phyloP scores from a whole-genome alignment of 768 basidiomycete genomes.

The Pleurotus cornucopiae region DNA sequence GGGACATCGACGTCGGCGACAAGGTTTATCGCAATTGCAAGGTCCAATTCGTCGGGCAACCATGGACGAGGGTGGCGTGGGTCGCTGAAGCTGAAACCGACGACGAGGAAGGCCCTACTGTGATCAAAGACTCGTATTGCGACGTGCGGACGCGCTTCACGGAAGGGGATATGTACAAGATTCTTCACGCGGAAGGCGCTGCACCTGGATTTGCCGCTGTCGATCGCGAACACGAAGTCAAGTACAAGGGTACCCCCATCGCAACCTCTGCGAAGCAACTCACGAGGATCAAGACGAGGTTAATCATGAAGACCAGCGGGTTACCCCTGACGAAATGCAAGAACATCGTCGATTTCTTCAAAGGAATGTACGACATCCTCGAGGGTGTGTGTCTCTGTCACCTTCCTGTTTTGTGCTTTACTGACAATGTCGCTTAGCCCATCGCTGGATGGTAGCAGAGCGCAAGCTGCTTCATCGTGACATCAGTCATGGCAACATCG shows the following conservation, averaged over 20 bases:
- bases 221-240: neutral
- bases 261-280: neutral
- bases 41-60: neutral
- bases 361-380: constrained; percentile 7
- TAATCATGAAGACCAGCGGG: neutral
- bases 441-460: neutral
- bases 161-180: neutral
- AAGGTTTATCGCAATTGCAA: neutral
- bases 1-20: neutral
- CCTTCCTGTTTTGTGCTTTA: neutral
- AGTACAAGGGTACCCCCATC: neutral
- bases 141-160: neutral
- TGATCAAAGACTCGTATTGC: constrained; percentile 5
- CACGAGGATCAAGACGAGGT: neutral
- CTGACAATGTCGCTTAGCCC: neutral
- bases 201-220: neutral
- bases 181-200: neutral
- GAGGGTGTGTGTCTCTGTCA: neutral
- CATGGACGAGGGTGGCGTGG: neutral
- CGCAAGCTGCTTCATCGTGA: constrained; percentile 1
- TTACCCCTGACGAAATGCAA: neutral
- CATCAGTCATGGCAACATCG: constrained; percentile 2
- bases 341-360: neutral
- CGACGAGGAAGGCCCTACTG: neutral
- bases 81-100: neutral